Base-by-base conservation (phyloP, 805 yeast species). In the Kuraishia piskuri region DNA sequence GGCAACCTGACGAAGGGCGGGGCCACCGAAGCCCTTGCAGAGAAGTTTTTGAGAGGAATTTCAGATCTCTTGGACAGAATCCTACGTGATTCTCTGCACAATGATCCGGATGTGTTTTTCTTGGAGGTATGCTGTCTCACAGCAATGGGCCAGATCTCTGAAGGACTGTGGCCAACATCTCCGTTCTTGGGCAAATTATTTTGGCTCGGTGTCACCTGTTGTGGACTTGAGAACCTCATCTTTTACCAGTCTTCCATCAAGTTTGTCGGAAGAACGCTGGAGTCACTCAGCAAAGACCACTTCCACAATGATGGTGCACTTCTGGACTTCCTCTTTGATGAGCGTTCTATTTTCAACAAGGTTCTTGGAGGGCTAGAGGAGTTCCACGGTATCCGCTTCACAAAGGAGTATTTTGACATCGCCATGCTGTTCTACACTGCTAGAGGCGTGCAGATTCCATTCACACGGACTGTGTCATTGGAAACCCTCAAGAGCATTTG, bases 1-100 rank as follows among this genome's bases (percentile, higher is more conserved):
- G 94, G 96, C 45, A 80, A 85, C 40, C 65, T 89, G 48, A 77
- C 88, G 0, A 79, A 79, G 56, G 68, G 73, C 12, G 90, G 89
- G 24, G 78, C 86, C 23, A 79, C 80, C 50, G 88, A 84, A 59
- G 71, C 73, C n/a, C 61, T 71, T 58, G 79, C 36, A 22, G 47
- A 14, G 36, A 64, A 64, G 52, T 44, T 68, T 51, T 60, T 67
- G 57, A 57, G 67, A 6, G 53, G 65, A 44, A 57, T 61, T 48
- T 55, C 64, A 19, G 60, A 61, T 53, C 46, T 59, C 50, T 19
- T 22, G 51, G 14, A 40, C 56, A 49, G 23, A 56, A 63, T 53
- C 48, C 9, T 47, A 8, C 49, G 14, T 25, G 48, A 50, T 40
- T 12, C 23, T 21, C 19, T 22, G 23, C 37, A 44, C 12, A 37